Evolutionary conservation across 805 yeast species (phyloP).

Genomic region (Ogataea haglerorum): DNA sequence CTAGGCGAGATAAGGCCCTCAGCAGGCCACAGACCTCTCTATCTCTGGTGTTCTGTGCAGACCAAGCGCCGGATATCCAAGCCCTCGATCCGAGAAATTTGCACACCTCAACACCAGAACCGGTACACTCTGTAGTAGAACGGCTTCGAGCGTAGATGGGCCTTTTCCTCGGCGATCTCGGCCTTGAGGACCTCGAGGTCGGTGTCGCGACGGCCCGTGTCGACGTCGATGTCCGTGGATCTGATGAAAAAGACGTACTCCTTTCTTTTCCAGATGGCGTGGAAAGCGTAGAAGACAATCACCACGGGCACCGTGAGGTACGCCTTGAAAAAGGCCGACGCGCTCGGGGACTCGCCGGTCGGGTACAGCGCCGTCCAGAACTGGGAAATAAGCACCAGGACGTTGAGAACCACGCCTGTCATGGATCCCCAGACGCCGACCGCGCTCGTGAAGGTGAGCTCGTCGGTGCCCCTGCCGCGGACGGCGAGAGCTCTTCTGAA

Average conservation of each 20-base stretch:
- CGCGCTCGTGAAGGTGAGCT: constrained; percentile 62
- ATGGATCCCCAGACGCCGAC: constrained; percentile 64
- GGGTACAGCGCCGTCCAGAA: constrained; percentile 83
- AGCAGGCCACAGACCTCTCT: neutral
- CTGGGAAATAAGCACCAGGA: constrained; percentile 63
- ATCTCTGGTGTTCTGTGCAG: neutral
- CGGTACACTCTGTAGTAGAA: constrained; percentile 45
- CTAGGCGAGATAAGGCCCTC: neutral
- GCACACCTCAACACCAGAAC: constrained; percentile 46
- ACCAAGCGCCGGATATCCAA: neutral
- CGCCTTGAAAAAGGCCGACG: constrained; percentile 55
- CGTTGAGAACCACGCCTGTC: constrained; percentile 54
- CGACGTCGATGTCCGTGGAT: constrained; percentile 51
- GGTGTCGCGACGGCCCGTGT: constrained; percentile 57
- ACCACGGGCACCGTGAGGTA: constrained; percentile 64
- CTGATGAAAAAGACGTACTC: constrained; percentile 45
- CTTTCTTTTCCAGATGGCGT: constrained; percentile 34
- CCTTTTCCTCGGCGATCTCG: constrained; percentile 55
- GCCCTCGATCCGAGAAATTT: neutral
- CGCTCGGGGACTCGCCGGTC: constrained; percentile 46
- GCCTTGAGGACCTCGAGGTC: constrained; percentile 52
- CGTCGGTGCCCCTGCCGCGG: constrained; percentile 64
- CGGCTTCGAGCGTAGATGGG: constrained; percentile 41
- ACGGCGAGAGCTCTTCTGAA: constrained; percentile 61
- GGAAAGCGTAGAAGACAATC: constrained; percentile 40